Evolutionary conservation across 1,284 basidiomycete species (phyloP).

Genomic region (Cutaneotrichosporon sp.): DNA sequence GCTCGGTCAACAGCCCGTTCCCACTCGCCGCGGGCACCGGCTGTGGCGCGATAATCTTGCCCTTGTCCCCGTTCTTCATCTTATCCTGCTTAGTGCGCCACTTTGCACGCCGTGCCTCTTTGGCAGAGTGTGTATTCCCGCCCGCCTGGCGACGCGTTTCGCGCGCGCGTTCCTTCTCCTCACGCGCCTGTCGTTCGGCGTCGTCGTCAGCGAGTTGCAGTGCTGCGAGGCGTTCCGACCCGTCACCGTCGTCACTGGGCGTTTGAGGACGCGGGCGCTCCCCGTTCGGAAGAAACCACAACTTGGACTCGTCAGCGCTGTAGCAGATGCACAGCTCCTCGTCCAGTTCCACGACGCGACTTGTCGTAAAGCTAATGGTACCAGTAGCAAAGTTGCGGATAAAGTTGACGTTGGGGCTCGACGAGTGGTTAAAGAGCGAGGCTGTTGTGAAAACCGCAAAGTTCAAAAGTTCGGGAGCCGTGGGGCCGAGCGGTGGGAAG

Average conservation of each 20-base stretch:
- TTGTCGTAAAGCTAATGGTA: slow-evolving; percentile 44
- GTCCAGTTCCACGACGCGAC: slow-evolving; percentile 31
- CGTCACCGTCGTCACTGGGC: slow-evolving; percentile 22
- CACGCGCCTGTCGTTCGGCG: not conserved
- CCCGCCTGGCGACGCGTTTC: slow-evolving; percentile 14
- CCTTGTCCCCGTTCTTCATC: slow-evolving; percentile 14
- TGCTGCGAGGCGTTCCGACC: slow-evolving; percentile 11
- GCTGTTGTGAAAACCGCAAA: slow-evolving; percentile 30
- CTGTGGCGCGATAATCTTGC: slow-evolving; percentile 5
- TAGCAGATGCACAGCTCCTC: slow-evolving; percentile 52
- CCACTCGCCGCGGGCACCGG: slow-evolving; percentile 6
- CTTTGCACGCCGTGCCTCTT: slow-evolving; percentile 19
- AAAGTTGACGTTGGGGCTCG: slow-evolving; percentile 52
- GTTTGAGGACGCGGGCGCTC: slow-evolving; percentile 3
- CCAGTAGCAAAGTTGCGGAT: slow-evolving; percentile 32
- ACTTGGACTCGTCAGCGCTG: slow-evolving; percentile 49
- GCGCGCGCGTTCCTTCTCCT: slow-evolving; percentile 1
- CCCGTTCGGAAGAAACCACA: slow-evolving; percentile 46
- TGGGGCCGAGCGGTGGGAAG: not conserved
- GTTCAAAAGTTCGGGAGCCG: not conserved
- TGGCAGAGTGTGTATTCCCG: slow-evolving; percentile 18
- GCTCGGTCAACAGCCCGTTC: not conserved
- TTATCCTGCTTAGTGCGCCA: slow-evolving; percentile 15
- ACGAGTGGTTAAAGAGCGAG: slow-evolving; percentile 54
- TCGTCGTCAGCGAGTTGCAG: slow-evolving; percentile 15